phyloP scores from a whole-genome alignment of 2,329 filamentous ascomycete genomes.

The Dendrostoma leiphaemia region DNA sequence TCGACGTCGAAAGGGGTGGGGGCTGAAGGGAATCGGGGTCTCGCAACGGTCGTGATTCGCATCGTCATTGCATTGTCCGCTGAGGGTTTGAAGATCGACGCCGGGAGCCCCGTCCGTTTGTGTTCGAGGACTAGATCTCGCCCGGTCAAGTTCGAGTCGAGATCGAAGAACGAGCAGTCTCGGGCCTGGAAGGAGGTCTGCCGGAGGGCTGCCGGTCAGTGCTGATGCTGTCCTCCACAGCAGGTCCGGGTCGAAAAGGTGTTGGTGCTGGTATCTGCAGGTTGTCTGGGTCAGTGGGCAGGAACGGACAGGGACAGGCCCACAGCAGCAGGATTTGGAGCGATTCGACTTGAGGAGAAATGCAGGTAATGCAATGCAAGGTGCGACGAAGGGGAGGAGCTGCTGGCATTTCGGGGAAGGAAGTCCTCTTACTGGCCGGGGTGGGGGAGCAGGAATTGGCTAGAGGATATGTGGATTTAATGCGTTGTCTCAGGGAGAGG shows the following conservation, averaged over 20 bases:
- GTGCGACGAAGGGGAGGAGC: conserved; percentile 16
- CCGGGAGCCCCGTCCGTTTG: neutral
- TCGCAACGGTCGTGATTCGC: conserved; percentile 33
- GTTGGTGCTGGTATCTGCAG: conserved; percentile 15
- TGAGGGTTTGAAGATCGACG: neutral
- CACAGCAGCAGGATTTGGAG: conserved; percentile 8
- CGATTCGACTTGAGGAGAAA: conserved; percentile 12
- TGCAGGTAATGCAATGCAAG: conserved; percentile 19
- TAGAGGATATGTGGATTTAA: conserved; percentile 11
- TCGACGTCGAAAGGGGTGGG: conserved; percentile 27
- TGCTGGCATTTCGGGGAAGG: conserved; percentile 11
- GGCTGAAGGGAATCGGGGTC: conserved; percentile 29
- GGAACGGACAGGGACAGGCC: conserved; percentile 8
- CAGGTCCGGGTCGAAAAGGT: too few relatives aligned
- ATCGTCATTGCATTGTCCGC: conserved; percentile 35
- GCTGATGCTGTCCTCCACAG: conserved; percentile 11
- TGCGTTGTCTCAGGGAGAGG: conserved; percentile 7
- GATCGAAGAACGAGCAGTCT: neutral
- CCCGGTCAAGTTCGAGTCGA: neutral
- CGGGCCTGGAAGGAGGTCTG: conserved; percentile 1
- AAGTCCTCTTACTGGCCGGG: conserved; percentile 15
- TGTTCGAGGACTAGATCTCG: neutral
- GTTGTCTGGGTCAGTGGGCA: conserved; percentile 20
- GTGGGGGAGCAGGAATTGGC: conserved; percentile 1
- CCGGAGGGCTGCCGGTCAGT: neutral